These are phyloP conservation scores for Blastomyces emzantsi DNA, from an alignment of 2,329 filamentous ascomycete species.

Conservation along the genomic window DNA sequence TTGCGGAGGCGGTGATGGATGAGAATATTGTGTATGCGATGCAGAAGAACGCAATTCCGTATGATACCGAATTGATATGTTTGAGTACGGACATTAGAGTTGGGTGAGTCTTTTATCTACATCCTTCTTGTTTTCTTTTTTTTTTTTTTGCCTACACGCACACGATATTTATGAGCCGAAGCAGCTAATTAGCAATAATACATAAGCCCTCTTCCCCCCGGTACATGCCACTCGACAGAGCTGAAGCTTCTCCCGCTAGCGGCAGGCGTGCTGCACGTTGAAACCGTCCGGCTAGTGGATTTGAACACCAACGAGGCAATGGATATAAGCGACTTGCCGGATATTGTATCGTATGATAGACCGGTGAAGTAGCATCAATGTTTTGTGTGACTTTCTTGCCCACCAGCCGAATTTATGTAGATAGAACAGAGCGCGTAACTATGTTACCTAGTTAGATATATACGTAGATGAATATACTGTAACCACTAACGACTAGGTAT, in stretches of 20 bases:
- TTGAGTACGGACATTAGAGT: constrained; percentile 50
- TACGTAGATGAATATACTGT: neutral
- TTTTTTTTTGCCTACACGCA: neutral
- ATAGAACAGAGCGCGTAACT: neutral
- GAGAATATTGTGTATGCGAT: constrained; percentile 49
- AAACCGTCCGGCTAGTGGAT: constrained; percentile 47
- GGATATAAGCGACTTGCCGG: constrained; percentile 49
- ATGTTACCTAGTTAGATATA: neutral
- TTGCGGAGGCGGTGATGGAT: constrained; percentile 48
- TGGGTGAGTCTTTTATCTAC: constrained; percentile 39
- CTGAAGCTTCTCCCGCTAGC: constrained; percentile 46
- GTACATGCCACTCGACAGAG: constrained; percentile 48
- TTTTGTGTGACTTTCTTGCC: neutral
- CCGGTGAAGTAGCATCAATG: neutral
- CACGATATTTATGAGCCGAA: neutral
- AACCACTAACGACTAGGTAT: neutral
- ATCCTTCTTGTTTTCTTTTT: neutral
- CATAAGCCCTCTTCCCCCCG: constrained; percentile 43
- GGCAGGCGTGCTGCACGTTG: constrained; percentile 44
- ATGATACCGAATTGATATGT: constrained; percentile 46
- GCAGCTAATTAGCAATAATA: neutral
- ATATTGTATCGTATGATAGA: constrained; percentile 39
- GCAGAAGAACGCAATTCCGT: constrained; percentile 42
- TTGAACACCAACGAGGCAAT: constrained; percentile 46
- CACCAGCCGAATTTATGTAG: neutral